phyloP scores from a whole-genome alignment of 2,329 filamentous ascomycete genomes.

The Elsinoe perseae region DNA sequence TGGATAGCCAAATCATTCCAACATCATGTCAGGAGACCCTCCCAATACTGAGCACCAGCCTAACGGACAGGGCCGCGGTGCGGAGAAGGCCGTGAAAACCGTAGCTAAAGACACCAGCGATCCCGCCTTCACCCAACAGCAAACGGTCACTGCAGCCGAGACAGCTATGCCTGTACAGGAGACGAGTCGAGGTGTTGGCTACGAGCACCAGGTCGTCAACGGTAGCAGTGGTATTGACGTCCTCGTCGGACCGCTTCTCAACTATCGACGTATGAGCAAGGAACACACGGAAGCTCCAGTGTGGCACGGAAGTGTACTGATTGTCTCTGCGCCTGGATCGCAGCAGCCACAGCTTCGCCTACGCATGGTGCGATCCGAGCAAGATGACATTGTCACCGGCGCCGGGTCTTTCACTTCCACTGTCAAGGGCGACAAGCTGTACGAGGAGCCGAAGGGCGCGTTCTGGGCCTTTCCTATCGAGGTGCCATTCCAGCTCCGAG shows the following conservation, averaged over 20 bases:
- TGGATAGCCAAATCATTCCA: background rate
- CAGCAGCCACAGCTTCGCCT: slow-evolving; percentile 55
- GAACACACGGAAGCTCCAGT: slow-evolving; percentile 36
- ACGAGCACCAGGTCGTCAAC: slow-evolving; percentile 19
- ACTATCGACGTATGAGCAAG: slow-evolving; percentile 66
- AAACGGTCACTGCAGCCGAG: slow-evolving; percentile 5
- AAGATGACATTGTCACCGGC: slow-evolving; percentile 24
- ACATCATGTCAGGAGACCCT: background rate
- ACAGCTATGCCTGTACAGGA: slow-evolving; percentile 10
- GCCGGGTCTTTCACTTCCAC: slow-evolving; percentile 24
- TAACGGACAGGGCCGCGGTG: background rate
- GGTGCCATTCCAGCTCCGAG: slow-evolving; percentile 61
- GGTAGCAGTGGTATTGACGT: slow-evolving; percentile 46
- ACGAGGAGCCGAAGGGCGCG: slow-evolving; percentile 50
- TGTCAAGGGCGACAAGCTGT: slow-evolving; percentile 49
- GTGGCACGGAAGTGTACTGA: slow-evolving; percentile 80
- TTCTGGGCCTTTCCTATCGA: slow-evolving; percentile 53
- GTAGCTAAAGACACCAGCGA: slow-evolving; percentile 7
- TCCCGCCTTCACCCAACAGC: slow-evolving; percentile 9
- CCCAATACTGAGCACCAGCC: background rate
- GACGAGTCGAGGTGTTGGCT: slow-evolving; percentile 4
- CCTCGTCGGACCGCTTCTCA: slow-evolving; percentile 65
- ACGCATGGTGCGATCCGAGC: slow-evolving; percentile 40
- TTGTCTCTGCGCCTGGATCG: slow-evolving; percentile 69
- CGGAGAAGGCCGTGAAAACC: background rate